Base-by-base conservation (phyloP, 192 early-diverging fungal species). In the Coemansia sp. region DNA sequence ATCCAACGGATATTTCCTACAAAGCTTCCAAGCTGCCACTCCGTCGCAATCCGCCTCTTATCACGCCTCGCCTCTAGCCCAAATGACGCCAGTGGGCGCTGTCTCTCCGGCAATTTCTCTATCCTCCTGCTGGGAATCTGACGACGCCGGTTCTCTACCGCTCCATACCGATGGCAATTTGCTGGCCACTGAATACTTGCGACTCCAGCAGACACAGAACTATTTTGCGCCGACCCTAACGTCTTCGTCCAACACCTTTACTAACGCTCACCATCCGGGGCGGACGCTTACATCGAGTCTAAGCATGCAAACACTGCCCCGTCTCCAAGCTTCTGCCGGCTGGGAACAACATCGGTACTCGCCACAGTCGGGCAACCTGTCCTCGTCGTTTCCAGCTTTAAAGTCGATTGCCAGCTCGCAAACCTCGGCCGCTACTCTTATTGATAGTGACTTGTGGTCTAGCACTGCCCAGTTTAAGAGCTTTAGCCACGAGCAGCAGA, bases 241-340 rank as follows among this genome's bases (percentile, higher is more conserved):
- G 6, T 13, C 28, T 4, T 57, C 13, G 30, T 57, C 53, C 28
- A 30, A 57, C 26, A 6, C 10, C 16, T 11, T 19, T 32, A 17
- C 19, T 4, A 57, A 8, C 28, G 28, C 17, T 6, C 53, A 57
- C 13, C 26, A 6, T 17, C 78, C 73, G 61, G 30, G 68, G 9
- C 62, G 64, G 10, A 57, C 65, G 47, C 71, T 82, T 23, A 76
- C 68, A 19, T 82, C 79, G 11, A 82, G 79, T n/a, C 55, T 74
- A 30, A 82, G 79, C 68, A 82, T 82, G 79, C 79, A 82, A 38
- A 67, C 70, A 8, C 14, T 82, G 64, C 79, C 79, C 6, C 74
- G 74, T 3, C 73, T 72, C 68, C 73, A 74, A 42, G 37, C 60
- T 1, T 74, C 73, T 2, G 62, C 66, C 17, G 58, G 66, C 57